Evolutionary conservation across 352 stramenopile species (phyloP).

Genomic region (Phytophthora cajani): DNA sequence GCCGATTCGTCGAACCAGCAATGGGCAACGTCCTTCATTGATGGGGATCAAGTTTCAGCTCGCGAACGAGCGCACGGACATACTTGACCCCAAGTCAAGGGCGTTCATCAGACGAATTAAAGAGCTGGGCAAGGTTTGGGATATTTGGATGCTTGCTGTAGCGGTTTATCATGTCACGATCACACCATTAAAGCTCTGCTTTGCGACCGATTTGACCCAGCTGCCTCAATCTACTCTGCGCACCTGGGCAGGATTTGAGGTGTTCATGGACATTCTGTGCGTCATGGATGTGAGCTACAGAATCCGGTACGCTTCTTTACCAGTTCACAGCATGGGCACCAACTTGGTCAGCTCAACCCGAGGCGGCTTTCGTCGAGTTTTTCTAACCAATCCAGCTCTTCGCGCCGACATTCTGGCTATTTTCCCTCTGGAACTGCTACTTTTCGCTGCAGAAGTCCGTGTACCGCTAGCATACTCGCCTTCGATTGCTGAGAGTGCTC

Average conservation of each 20-base stretch:
- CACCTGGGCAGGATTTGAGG: slow-evolving; percentile 56
- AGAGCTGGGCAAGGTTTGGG: slow-evolving; percentile 53
- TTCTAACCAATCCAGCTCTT: slow-evolving; percentile 45
- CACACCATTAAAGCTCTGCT: slow-evolving; percentile 69
- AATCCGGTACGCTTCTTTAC: slow-evolving; percentile 42
- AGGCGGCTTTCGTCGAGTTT: slow-evolving; percentile 14
- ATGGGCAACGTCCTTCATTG: slow-evolving; percentile 7
- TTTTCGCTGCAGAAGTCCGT: slow-evolving; percentile 26
- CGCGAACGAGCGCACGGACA: slow-evolving; percentile 16
- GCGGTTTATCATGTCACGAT: slow-evolving; percentile 50
- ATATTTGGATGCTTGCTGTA: slow-evolving; percentile 54
- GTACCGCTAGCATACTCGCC: slow-evolving; percentile 10
- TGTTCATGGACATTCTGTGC: slow-evolving; percentile 61
- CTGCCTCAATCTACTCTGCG: slow-evolving; percentile 27
- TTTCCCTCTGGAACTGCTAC: slow-evolving; percentile 58
- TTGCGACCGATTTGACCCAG: slow-evolving; percentile 51
- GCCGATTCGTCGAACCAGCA: slow-evolving; percentile 11
- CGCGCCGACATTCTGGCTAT: slow-evolving; percentile 51
- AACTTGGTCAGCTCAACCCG: slow-evolving; percentile 7
- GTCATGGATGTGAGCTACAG: slow-evolving; percentile 52
- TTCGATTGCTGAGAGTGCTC: background rate
- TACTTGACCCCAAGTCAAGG: slow-evolving; percentile 27
- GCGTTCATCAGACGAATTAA: slow-evolving; percentile 55
- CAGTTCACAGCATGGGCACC: slow-evolving; percentile 25
- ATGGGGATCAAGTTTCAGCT: slow-evolving; percentile 18